Evolutionary conservation across 129 eudicot genomes (phyloP), one percentile per base, ranked within the genome.

Genomic region (Rutidosis leptorrhynchoides): DNA sequence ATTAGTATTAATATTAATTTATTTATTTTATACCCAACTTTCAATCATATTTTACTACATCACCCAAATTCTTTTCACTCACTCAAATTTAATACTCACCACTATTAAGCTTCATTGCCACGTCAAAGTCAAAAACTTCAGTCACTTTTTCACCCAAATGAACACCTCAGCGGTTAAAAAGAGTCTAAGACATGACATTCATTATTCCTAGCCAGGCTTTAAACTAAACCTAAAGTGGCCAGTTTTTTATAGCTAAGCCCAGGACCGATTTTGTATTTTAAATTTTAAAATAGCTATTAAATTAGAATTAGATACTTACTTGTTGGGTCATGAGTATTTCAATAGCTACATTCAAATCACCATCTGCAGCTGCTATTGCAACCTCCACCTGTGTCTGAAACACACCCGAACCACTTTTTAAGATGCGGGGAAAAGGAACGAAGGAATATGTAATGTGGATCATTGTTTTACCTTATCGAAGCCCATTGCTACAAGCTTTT

Each of bases 301-400:
- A n/a, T n/a, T n/a, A n/a, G n/a, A n/a, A 67, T 46, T 22, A 72
- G 56, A 80, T 9, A 23, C 70, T 32, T 65, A 85, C 98, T 89
- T 83, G 93, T 65, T 89, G 99, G 77, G 84, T 86, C 99, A 89
- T 89, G 22, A 93, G 90, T 72, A 93, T 93, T 79, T 89, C 99
- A 35, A 89, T 90, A 6, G 99, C 99, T 16, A 89, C 88, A 73
- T 89, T 83, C 60, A 84, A 16, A 73, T 93, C 88, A 14, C 99
- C 87, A 71, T 93, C 97, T 35, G 96, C 99, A 58, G 99, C 99
- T 46, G 99, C 89, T 42, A 93, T 61, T 14, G 99, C 99, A 58
- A 93, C 87, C 74, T 93, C 99, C 68, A 89, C 97, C 72, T 86
- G 99, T 76, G 99, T 93, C 99, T 92, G 92, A 28, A 75, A 71